Evolutionary conservation across 768 basidiomycete genomes (phyloP), one percentile per base, ranked within the genome.

Genomic region (Cantharellus cinnabarinus): DNA sequence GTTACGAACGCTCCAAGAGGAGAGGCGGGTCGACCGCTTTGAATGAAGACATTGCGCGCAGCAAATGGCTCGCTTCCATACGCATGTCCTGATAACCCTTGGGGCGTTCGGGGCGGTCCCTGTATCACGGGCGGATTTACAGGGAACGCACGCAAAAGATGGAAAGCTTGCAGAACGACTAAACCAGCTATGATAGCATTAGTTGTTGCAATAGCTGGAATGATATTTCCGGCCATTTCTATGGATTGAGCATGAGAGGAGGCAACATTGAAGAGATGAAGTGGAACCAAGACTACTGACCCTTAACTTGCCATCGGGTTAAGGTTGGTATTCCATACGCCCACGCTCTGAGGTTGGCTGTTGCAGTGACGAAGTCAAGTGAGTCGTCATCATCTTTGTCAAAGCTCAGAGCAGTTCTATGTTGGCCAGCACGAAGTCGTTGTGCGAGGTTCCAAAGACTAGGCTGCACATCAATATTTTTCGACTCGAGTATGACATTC

Each of bases 201-300:
- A 34, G 95, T 99, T 2, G 95, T 99, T 3, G 95, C 95, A 65
- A 99, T 98, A 1, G 95, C 95, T 3, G 95, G 95, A 63, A 98
- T 99, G 66, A 99, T 98, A 70, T 99, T 99, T 5, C 95, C 95
- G 0, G 95, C 95, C 89, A 97, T 98, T 71, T 97, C 93, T 94
- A 68, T 29, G 34, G 34, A 37, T 20, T 34, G 29, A 59, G 7
- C 5, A 37, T 60, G 5, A 59, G 29, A 29, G 20, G 20, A 29
- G 20, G 20, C 20, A 29, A 29, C 10, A 41, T 37, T n/a, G 39
- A 2, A 29, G 14, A 42, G 41, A 3, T 53, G 42, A 37, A 39
- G 39, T 10, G 53, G 37, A 56, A 5, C 34, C 54, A 53, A 15
- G 35, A 42, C 2, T 1, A 64, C 70, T 50, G 57, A 88, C 91